These are phyloP conservation scores for Cercospora sp. DNA, from an alignment of 2,329 filamentous ascomycete genomes.

Conservation along the genomic window DNA sequence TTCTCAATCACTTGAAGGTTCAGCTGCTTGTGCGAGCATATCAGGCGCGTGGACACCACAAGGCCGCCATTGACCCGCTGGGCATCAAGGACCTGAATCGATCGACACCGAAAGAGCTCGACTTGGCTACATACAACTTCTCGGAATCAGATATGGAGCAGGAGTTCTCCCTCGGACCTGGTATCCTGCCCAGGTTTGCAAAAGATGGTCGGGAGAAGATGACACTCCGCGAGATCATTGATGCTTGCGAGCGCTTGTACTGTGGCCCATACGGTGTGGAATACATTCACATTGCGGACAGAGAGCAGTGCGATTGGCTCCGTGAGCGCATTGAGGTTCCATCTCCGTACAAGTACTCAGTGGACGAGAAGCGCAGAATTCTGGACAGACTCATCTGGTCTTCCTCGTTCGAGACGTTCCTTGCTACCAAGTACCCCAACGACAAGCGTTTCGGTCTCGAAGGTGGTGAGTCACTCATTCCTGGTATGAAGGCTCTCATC, in stretches of 20 bases:
- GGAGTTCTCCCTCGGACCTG: conserved; percentile 88
- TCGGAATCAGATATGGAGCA: conserved; percentile 89
- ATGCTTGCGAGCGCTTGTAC: conserved; percentile 91
- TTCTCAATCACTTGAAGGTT: conserved; percentile 96
- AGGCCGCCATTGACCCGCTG: conserved; percentile 94
- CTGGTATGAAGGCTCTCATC: conserved; percentile 98
- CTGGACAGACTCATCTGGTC: conserved; percentile 98
- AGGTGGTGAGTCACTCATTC: conserved; percentile 93
- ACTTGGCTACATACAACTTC: conserved; percentile 92
- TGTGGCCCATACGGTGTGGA: conserved; percentile 96
- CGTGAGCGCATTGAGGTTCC: conserved; percentile 93
- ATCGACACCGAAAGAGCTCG: conserved; percentile 74
- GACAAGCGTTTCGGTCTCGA: conserved; percentile 99
- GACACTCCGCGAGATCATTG: conserved; percentile 92
- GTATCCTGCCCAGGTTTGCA: conserved; percentile 92
- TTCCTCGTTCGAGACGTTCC: conserved; percentile 93
- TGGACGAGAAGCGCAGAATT: conserved; percentile 97
- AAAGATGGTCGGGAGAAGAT: conserved; percentile 88
- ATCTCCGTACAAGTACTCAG: conserved; percentile 91
- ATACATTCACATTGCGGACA: conserved; percentile 98
- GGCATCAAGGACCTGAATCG: conserved; percentile 68
- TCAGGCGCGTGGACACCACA: conserved; percentile 96
- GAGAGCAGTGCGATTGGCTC: conserved; percentile 98
- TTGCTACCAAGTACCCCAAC: conserved; percentile 97
- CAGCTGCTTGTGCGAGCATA: conserved; percentile 96